A percentile compares a stretch with the other conserved stretches of the same genome.
Evolutionary conservation across 768 basidiomycete genomes (phyloP).

Genomic region (Porpolomopsis calyptriformis): DNA sequence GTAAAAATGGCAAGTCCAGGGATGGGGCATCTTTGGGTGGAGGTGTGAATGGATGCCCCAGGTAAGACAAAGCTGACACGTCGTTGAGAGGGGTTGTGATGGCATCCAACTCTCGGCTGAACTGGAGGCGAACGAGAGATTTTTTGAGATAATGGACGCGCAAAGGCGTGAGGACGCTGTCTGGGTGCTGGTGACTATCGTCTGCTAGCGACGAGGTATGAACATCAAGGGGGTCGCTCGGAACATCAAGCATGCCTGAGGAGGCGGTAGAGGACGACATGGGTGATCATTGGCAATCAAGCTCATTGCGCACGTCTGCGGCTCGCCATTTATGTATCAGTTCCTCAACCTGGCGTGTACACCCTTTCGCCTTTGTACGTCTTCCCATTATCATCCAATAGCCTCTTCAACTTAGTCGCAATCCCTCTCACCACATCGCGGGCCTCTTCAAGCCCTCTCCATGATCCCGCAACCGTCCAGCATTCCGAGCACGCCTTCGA

Average conservation of each 20-base stretch:
- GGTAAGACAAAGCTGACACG: slow-evolving; percentile 66
- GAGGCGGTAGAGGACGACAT: too few relatives aligned
- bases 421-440: slow-evolving; percentile 51
- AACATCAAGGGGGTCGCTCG: too few relatives aligned
- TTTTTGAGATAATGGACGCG: slow-evolving; percentile 99
- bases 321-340: not conserved
- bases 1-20: slow-evolving; percentile 77
- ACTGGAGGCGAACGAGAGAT: slow-evolving; percentile 78
- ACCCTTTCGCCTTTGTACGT: slow-evolving; percentile 31
- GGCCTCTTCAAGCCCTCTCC: slow-evolving; percentile 56
- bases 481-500: slow-evolving; percentile 69
- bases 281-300: not conserved
- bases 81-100: slow-evolving; percentile 41
- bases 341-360: slow-evolving; percentile 5
- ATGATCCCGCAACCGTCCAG: slow-evolving; percentile 62
- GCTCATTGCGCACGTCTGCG: not conserved
- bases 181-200: not conserved
- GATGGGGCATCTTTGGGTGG: slow-evolving; percentile 46
- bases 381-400: slow-evolving; percentile 47
- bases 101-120: slow-evolving; percentile 64
- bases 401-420: slow-evolving; percentile 48
- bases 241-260: too few relatives aligned
- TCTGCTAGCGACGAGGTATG: too few relatives aligned
- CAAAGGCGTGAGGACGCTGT: slow-evolving; percentile 55
- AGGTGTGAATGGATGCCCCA: slow-evolving; percentile 80